Conservation (phyloP, 2,329 filamentous ascomycete genomes). For the Pseudogymnoascus sp. region DNA sequence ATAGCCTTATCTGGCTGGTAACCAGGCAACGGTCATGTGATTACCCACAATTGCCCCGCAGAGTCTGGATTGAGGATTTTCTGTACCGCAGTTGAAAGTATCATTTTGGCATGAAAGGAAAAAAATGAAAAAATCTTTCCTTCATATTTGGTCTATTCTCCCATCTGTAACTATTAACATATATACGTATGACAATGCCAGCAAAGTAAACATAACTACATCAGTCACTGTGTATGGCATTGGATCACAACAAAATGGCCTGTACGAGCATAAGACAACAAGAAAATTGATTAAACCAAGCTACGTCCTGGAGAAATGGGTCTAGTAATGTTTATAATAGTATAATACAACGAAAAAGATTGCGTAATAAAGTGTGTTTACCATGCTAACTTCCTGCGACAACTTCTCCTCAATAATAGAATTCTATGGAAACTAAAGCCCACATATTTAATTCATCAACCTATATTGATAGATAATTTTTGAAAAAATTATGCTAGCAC, state of each 20-base stretch:
- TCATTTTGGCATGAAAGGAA: background rate
- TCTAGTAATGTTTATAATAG: background rate
- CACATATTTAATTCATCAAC: background rate
- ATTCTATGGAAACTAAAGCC: background rate
- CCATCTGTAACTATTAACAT: background rate
- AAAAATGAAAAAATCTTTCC: background rate
- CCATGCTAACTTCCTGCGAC: background rate
- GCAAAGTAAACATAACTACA: background rate
- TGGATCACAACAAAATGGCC: background rate
- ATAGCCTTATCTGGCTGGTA: conserved; percentile 2
- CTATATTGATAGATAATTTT: background rate
- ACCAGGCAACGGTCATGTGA: conserved; percentile 7
- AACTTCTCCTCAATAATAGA: background rate
- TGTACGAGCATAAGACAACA: background rate
- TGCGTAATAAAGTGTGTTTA: background rate
- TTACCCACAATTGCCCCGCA: conserved; percentile 3
- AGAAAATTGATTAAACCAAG: background rate
- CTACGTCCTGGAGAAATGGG: background rate
- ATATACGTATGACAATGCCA: background rate
- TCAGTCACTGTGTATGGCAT: background rate
- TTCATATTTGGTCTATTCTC: background rate
- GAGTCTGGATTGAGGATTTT: background rate
- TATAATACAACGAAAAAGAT: background rate
- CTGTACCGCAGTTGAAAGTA: background rate
- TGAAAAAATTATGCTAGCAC: background rate